Evolutionary conservation across 2,329 filamentous ascomycete species (phyloP).

Genomic region (Fusarium palustre): DNA sequence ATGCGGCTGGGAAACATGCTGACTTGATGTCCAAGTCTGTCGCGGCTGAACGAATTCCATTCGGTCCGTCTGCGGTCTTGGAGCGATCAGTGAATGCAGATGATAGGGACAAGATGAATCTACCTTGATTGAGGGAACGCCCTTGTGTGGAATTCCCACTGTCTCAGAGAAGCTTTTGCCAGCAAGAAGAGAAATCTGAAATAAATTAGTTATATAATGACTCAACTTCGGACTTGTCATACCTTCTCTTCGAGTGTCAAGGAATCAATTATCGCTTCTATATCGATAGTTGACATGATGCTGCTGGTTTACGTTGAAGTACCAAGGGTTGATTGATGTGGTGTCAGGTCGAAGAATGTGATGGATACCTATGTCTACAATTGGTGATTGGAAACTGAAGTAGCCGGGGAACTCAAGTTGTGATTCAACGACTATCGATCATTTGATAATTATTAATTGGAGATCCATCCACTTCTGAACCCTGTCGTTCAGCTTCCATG

Average conservation of each 20-base stretch:
- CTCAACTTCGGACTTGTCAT: accelerated
- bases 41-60: slow-evolving; percentile 51
- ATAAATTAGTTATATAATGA: not conserved
- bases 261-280: slow-evolving; percentile 23
- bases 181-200: slow-evolving; percentile 40
- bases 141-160: slow-evolving; percentile 28
- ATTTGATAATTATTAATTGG: not conserved
- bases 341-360: no score
- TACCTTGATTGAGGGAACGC: slow-evolving; percentile 41
- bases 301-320: not conserved
- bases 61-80: slow-evolving; percentile 50
- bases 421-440: not conserved
- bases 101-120: accelerated
- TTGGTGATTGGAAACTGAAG: no score
- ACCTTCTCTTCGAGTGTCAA: slow-evolving; percentile 42
- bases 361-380: no score
- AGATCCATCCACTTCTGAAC: not conserved
- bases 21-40: slow-evolving; percentile 47
- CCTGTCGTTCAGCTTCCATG: not conserved
- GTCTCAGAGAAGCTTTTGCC: slow-evolving; percentile 45
- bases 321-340: no score
- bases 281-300: slow-evolving; percentile 21
- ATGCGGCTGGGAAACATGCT: slow-evolving; percentile 50
- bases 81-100: accelerated
- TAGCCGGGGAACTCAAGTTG: not conserved